These are phyloP conservation scores for Vigna reflexopilosa DNA, from an alignment of 306 rosid species.

Conservation along the genomic window DNA sequence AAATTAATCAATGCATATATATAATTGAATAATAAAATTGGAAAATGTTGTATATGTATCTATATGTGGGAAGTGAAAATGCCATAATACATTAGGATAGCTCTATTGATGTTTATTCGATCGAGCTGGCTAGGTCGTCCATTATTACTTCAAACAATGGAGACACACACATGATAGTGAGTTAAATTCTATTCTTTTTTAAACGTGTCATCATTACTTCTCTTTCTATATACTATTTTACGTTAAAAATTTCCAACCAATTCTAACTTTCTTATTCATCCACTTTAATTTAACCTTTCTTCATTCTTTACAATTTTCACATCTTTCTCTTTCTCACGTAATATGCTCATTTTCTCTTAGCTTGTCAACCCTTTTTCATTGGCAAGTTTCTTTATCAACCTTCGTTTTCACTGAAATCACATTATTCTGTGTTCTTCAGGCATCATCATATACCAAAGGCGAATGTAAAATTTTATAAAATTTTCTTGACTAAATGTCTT, in stretches of 20 bases:
- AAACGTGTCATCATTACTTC: conserved; percentile 18
- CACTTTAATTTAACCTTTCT: conserved; percentile 36
- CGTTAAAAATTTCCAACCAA: background rate
- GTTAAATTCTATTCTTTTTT: conserved; percentile 6
- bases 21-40: background rate
- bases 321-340: conserved; percentile 27
- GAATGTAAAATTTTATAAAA: too few species aligned
- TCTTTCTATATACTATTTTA: conserved; percentile 1
- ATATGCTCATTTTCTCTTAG: conserved; percentile 11
- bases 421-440: background rate
- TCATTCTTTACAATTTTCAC: conserved; percentile 25
- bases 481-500: too few species aligned
- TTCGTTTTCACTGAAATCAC: conserved; percentile 39
- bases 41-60: background rate
- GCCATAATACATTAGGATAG: background rate
- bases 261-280: conserved; percentile 22
- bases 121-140: conserved; percentile 33
- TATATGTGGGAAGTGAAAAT: background rate
- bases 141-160: conserved; percentile 36
- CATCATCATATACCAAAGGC: too few species aligned
- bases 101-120: conserved; percentile 16
- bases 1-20: background rate
- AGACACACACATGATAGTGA: conserved; percentile 26
- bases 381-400: conserved; percentile 16
- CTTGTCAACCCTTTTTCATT: background rate